Evolutionary conservation across 495 filamentous ascomycete genomes (phyloP), one percentile per base, ranked within the genome.

Genomic region (Aspergillus carlsbadensis): DNA sequence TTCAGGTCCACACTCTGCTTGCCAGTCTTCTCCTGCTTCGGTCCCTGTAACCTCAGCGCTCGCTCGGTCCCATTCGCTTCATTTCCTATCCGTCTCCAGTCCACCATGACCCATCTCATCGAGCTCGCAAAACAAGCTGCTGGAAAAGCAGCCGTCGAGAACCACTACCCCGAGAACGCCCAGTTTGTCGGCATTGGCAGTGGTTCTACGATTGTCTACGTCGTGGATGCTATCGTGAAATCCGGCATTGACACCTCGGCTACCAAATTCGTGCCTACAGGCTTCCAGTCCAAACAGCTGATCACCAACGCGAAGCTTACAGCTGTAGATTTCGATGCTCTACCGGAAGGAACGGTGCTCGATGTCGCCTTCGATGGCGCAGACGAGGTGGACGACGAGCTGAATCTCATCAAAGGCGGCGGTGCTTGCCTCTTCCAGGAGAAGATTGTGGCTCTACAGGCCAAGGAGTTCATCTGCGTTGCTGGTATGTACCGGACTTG

Each of bases 391-490:
- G 94, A 98, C 70, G 89, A 90, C 20, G 89, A 92, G 36, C 72
- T 98, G 49, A 98, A 98, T 73, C 90, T 91, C 66, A 96, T 98
- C 74, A 98, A 98, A 76, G 94, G 94, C 42, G 94, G 94, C 14
- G 94, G 94, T 41, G 94, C 92, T 24, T 98, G 95, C 72, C 74
- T 97, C 56, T 97, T 96, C 80, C 95, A 98, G 74, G 94, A 98
- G 78, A 98, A 98, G 77, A 77, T 98, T 20, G 93, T 98, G 13
- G 92, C 92, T 3, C 82, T 88, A 31, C 81, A 85, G 52, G 88
- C 92, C 2, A 87, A 84, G 75, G 88, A 92, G 63, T 97, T 98
- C 66, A 83, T 98, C 52, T 94, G 90, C 65, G 95, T 98, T 51
- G 94, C 95, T 31, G 91, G 87, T 89, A 67, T 57, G 77, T 67